Evolutionary conservation across 805 yeast genomes (phyloP), one percentile per base, ranked within the genome.

Genomic region (Yamadazyma endophytica): DNA sequence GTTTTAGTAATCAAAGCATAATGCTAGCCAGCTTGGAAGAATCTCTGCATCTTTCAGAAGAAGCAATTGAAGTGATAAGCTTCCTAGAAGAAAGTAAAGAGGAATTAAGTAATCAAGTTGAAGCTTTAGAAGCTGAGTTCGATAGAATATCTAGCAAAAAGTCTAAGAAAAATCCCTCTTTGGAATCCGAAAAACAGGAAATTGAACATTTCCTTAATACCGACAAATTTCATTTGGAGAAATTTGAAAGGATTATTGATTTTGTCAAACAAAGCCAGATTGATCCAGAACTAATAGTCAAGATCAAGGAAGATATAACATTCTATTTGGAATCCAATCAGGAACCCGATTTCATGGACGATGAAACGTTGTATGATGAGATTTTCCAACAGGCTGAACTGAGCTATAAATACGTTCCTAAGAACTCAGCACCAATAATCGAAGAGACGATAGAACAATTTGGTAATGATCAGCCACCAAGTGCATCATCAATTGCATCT

Each of bases 1-100:
- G 69, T 3, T 66, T 58, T 36, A 62, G 69, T 4, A 66, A 66
- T 42, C 71, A 65, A 35, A 60, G 68, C 3, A 66, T 66, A 15
- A 66, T 73, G 56, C 48, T 65, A 47, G 68, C 70, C 1, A 51
- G 67, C 5, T 39, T 56, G 33, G 58, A 51, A 22, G 52, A 54
- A 22, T 54, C 52, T 37, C 45, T 56, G 38, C 32, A 52, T 20
- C 48, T 64, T 24, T 43, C 61, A 8, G 49, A 58, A 5, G 68
- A 61, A 21, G 54, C 57, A 5, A 37, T 53, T 19, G 68, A 63
- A 17, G 58, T 56, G 1, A 46, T 61, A 8, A 50, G 49, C 9
- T 65, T 52, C 38, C 46, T 65, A 11, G 45, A 56, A n/a, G 52
- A 49, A 3, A 42, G 52, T 13, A 40, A 51, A 13, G 58, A 56